A percentile compares a stretch with the other conserved stretches of the same genome.
Evolutionary conservation across 75 land plant species (phyloP).

Genomic region (Selaginella tamariscina): DNA sequence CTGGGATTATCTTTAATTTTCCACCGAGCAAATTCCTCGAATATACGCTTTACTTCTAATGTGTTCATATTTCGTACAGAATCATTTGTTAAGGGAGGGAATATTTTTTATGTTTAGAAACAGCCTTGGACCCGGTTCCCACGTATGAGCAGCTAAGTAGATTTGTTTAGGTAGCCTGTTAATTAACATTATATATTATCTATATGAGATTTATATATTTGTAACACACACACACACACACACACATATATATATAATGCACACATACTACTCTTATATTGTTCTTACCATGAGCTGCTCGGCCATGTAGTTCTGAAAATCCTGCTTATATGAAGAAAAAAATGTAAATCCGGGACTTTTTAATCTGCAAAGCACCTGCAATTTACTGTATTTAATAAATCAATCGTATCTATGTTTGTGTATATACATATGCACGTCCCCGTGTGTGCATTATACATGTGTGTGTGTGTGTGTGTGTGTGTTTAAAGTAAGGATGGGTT

Average conservation of each 20-base stretch:
- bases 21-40: constrained; percentile 39
- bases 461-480: too few species aligned
- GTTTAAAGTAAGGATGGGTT: too few species aligned
- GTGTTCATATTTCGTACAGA: constrained; percentile 23
- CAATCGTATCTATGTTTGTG: too few species aligned
- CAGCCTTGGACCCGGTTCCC: constrained; percentile 74
- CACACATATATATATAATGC: too few species aligned
- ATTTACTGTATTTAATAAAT: too few species aligned
- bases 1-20: constrained; percentile 31
- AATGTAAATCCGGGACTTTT: constrained; percentile 66
- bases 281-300: constrained; percentile 21
- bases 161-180: constrained; percentile 36
- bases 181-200: too few species aligned
- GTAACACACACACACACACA: too few species aligned
- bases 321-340: constrained; percentile 35
- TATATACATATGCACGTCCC: constrained; percentile 57
- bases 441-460: too few species aligned
- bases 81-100: constrained; percentile 26
- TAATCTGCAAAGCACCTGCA: constrained; percentile 55
- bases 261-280: too few species aligned
- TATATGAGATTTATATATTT: too few species aligned
- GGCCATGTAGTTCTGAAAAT: background rate
- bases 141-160: constrained; percentile 32
- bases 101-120: constrained; percentile 53
- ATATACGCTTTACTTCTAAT: constrained; percentile 48